Evolutionary conservation across 2,329 filamentous ascomycete species (phyloP), one percentile per base, ranked within the genome.

Genomic region (Cyanodermella asteris): DNA sequence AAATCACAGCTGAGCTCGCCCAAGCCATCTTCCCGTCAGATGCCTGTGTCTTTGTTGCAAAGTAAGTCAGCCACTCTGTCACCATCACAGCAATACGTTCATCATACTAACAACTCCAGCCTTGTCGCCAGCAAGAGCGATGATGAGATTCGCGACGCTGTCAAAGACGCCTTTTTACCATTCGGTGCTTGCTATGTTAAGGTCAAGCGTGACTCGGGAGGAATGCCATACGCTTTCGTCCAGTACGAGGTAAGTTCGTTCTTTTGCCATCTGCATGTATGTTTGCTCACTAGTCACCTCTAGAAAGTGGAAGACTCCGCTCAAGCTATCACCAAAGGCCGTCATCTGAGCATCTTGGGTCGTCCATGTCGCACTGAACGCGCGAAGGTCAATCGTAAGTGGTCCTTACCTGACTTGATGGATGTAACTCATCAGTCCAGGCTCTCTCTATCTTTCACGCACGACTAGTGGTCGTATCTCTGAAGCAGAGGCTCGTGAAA

Each of bases 181-280:
- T 71, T 51, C 35, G 68, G 68, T 5, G 51, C 49, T 1, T 61
- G 66, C 13, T 72, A 55, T 32, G 59, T 70, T 32, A 72, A 72
- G 48, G 66, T 73, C 30, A 61, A 64, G 18, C 60, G 67, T 11
- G 66, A 72, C 35, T 32, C 30, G 7, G 26, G 26, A 11, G 51
- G 60, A 19, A 69, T 72, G 61, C 68, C 68, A 0, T 69, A 65
- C 37, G 66, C 65, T 1, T 72, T 72, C 34, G 59, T 56, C 13
- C 68, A 72, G 36, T 73, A 54, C 36, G 68, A 61, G 2, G 66
- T 68, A 39, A 50, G 59, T 45, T 14, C 24, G n/a, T n/a, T n/a
- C n/a, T n/a, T n/a, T n/a, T n/a, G n/a, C n/a, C n/a, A n/a, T n/a
- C n/a, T n/a, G n/a, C n/a, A n/a, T n/a, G 20, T 12, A 11, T 21